phyloP scores from a whole-genome alignment of 805 yeast species.

The Cyberlindnera suaveolens region DNA sequence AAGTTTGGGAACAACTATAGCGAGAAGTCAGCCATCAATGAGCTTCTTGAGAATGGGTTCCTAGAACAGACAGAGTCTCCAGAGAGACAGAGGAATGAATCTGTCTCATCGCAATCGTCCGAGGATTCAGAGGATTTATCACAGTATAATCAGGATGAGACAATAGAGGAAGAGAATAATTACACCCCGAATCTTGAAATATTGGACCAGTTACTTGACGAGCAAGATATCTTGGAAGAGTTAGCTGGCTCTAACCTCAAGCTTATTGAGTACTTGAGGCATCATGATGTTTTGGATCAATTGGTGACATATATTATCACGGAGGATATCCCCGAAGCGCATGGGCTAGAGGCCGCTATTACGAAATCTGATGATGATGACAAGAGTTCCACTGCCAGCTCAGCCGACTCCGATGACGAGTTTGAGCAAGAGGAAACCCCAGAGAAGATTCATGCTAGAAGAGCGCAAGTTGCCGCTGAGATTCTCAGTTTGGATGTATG shows the following conservation, averaged over 20 bases:
- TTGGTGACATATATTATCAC: constrained; percentile 60
- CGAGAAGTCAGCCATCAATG: constrained; percentile 49
- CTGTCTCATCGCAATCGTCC: constrained; percentile 12
- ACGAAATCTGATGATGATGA: constrained; percentile 10
- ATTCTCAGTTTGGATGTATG: constrained; percentile 88
- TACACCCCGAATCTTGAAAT: constrained; percentile 36
- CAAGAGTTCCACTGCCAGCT: constrained; percentile 24
- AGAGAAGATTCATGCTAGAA: constrained; percentile 31
- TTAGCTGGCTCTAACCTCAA: constrained; percentile 65
- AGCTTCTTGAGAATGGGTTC: constrained; percentile 33
- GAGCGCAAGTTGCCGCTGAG: constrained; percentile 78
- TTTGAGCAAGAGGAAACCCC: constrained; percentile 29
- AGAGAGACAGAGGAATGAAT: constrained; percentile 17
- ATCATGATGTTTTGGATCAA: constrained; percentile 64
- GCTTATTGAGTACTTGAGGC: constrained; percentile 71
- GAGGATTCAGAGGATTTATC: constrained; percentile 16
- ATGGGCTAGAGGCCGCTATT: background rate
- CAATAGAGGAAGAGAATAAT: constrained; percentile 28
- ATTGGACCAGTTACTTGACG: constrained; percentile 61
- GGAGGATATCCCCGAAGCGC: constrained; percentile 3
- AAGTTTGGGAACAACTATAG: constrained; percentile 53
- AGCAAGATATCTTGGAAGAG: constrained; percentile 69
- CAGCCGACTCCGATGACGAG: constrained; percentile 24
- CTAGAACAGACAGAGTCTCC: constrained; percentile 36
- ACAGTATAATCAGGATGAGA: constrained; percentile 18